phyloP scores from a whole-genome alignment of 441 rosid genomes.

The Macaranga tanarius region DNA sequence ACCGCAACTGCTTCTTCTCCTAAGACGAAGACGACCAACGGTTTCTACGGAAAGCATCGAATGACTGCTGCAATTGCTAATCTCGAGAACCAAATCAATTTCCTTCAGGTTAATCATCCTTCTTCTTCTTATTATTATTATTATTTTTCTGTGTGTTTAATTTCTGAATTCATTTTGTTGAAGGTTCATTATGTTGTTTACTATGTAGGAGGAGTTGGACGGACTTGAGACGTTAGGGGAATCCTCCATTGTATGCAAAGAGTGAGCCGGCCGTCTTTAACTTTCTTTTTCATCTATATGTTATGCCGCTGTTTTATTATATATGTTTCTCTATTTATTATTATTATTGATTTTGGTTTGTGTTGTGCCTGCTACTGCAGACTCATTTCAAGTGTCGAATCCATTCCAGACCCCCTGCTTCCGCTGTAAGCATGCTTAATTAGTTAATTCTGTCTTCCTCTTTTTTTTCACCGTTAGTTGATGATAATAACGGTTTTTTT shows the following conservation, averaged over 20 bases:
- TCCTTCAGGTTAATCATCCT: conserved; percentile 17
- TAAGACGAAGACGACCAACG: not conserved
- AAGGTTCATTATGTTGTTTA: no score
- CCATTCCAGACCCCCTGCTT: conserved; percentile 33
- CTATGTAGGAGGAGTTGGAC: conserved; percentile 29
- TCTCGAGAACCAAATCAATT: conserved; percentile 24
- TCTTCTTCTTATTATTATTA: no score
- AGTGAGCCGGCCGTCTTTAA: conserved; percentile 17
- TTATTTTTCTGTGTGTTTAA: not conserved
- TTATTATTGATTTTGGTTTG: not conserved
- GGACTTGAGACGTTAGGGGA: conserved; percentile 28
- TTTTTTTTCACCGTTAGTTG: not conserved
- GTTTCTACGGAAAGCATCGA: conserved; percentile 21
- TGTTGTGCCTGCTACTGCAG: conserved; percentile 4
- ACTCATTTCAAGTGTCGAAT: conserved; percentile 25
- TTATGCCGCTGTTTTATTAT: no score
- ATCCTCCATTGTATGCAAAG: conserved; percentile 30
- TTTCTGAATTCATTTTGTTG: not conserved
- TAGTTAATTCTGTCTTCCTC: not conserved
- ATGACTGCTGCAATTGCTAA: conserved; percentile 20
- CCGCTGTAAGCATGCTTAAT: conserved; percentile 28
- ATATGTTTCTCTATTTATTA: not conserved
- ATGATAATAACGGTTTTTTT: no score
- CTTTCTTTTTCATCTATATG: no score
- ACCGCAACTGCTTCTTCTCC: not conserved